Conservation (phyloP, 179 eudicot genomes). For the Beta lomatogona region DNA sequence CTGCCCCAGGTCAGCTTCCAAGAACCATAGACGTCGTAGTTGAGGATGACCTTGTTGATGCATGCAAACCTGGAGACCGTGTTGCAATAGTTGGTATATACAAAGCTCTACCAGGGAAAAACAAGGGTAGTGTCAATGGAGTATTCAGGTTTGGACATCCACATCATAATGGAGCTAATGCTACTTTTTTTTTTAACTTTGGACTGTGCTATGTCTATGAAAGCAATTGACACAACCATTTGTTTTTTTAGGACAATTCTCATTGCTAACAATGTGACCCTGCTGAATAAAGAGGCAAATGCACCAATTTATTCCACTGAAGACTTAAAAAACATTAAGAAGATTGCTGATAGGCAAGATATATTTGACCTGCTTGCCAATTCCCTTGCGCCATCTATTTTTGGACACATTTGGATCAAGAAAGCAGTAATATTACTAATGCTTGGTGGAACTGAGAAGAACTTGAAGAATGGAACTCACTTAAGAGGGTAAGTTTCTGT, state of each 20-base stretch:
- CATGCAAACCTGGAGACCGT: constrained; percentile 99
- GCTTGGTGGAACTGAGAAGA: constrained; percentile 98
- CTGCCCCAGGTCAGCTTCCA: constrained; percentile 99
- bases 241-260: constrained; percentile 76
- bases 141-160: constrained; percentile 78
- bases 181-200: not conserved
- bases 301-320: constrained; percentile 76
- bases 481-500: constrained; percentile 75
- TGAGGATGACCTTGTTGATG: constrained; percentile 96
- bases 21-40: constrained; percentile 88
- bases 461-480: constrained; percentile 96
- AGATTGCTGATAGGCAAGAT: constrained; percentile 81
- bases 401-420: constrained; percentile 97
- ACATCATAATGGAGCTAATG: not conserved
- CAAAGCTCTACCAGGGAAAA: constrained; percentile 95
- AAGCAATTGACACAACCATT: not conserved
- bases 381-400: constrained; percentile 97
- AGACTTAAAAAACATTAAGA: constrained; percentile 72
- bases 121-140: constrained; percentile 96
- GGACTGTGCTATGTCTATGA: not conserved
- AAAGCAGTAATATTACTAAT: constrained; percentile 86
- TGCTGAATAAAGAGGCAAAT: constrained; percentile 93
- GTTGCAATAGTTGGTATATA: constrained; percentile 95
- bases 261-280: constrained; percentile 86
- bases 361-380: constrained; percentile 75